Conservation (phyloP, 495 filamentous ascomycete species). For the Aspergillus egyptiacus region DNA sequence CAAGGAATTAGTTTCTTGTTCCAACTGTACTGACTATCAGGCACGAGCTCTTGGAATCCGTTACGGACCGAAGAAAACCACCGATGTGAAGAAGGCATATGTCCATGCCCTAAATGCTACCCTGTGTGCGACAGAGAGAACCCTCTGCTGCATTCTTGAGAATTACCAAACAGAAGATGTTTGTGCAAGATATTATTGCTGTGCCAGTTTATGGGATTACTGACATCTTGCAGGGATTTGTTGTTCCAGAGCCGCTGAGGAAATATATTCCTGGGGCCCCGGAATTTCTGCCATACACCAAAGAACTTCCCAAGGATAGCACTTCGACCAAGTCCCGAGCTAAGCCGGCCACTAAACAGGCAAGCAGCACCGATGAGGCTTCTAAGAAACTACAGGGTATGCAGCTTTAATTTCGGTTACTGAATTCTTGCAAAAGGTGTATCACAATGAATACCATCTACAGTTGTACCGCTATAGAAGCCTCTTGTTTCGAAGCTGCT, state of each 20-base stretch:
- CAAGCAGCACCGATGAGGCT: conserved; percentile 25
- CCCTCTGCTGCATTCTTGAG: conserved; percentile 90
- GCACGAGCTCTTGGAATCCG: conserved; percentile 81
- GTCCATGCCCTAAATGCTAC: conserved; percentile 92
- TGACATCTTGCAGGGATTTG: conserved; percentile 55
- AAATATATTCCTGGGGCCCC: conserved; percentile 89
- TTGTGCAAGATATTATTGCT: conserved; percentile 19
- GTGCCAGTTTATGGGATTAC: conserved; percentile 4
- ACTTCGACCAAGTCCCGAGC: conserved; percentile 55
- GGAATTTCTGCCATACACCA: conserved; percentile 81
- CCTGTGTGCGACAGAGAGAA: conserved; percentile 86
- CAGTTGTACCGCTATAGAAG: too few relatives aligned
- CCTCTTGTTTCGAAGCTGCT: too few relatives aligned
- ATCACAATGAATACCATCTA: too few relatives aligned
- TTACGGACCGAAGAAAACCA: conserved; percentile 72
- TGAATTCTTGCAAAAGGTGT: not conserved
- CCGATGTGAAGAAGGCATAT: conserved; percentile 80
- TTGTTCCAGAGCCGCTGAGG: conserved; percentile 77
- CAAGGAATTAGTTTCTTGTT: conserved; percentile 94
- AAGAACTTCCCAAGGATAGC: conserved; percentile 70
- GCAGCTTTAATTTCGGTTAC: conserved; percentile 24
- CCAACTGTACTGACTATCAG: conserved; percentile 96
- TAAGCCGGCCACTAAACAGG: conserved; percentile 27
- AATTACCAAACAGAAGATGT: conserved; percentile 92
- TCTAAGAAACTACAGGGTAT: conserved; percentile 38